Evolutionary conservation across 2,329 filamentous ascomycete species (phyloP).

Genomic region (Fusarium longipes): DNA sequence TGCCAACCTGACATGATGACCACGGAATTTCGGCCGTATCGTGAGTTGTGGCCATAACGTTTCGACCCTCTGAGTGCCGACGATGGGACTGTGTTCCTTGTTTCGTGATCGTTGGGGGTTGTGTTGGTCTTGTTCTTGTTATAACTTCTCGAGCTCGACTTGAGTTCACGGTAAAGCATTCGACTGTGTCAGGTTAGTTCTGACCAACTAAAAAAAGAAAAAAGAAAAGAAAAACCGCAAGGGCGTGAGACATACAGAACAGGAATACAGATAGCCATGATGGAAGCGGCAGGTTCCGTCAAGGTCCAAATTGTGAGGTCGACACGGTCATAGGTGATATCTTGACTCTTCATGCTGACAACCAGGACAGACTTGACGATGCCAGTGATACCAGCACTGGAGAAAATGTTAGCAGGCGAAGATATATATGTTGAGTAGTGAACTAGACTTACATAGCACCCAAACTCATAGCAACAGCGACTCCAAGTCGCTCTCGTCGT

Average conservation of each 20-base stretch:
- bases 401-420: conserved; percentile 1
- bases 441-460: conserved; percentile 47
- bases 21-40: conserved; percentile 48
- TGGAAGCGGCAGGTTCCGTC: conserved; percentile 51
- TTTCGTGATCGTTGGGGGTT: conserved; percentile 11
- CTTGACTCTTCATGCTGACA: conserved; percentile 48
- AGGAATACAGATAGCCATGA: conserved; percentile 52
- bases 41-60: conserved; percentile 31
- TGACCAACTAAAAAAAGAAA: rapidly evolving
- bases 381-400: conserved; percentile 48
- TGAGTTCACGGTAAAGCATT: conserved; percentile 51
- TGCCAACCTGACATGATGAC: conserved; percentile 51
- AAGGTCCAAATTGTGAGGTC: conserved; percentile 53
- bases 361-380: conserved; percentile 52
- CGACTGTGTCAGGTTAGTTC: conserved; percentile 39
- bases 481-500: conserved; percentile 50
- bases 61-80: conserved; percentile 23
- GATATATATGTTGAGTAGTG: rapidly evolving
- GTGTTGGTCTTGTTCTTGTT: conserved; percentile 41
- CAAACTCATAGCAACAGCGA: conserved; percentile 52
- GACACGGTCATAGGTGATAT: conserved; percentile 51
- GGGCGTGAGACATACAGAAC: conserved; percentile 43
- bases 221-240: too few relatives aligned
- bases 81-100: conserved; percentile 6
- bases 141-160: conserved; percentile 47